phyloP scores from a whole-genome alignment of 257 asterid genomes.

The Nicotiana tomentosiformis region DNA sequence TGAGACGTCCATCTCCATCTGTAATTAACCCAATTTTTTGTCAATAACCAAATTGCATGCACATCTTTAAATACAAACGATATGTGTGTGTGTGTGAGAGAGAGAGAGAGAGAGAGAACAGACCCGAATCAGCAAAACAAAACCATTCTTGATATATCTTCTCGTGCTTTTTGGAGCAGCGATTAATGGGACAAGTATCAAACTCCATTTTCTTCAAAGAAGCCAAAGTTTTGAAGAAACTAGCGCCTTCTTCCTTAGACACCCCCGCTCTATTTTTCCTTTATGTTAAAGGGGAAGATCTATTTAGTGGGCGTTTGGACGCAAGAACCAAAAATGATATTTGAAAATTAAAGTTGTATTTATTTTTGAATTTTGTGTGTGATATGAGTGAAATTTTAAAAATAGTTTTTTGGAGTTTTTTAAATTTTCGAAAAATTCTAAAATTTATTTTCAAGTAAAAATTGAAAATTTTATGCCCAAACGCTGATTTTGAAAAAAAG shows the following conservation, averaged over 20 bases:
- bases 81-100: background rate
- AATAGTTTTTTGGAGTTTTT: too few relatives aligned
- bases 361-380: too few relatives aligned
- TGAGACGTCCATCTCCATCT: slow-evolving; percentile 94
- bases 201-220: slow-evolving; percentile 55
- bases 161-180: slow-evolving; percentile 74
- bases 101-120: background rate
- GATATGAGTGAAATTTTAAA: too few relatives aligned
- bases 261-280: background rate
- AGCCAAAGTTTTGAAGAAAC: background rate
- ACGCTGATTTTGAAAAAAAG: too few relatives aligned
- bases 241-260: background rate
- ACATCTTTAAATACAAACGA: background rate
- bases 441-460: too few relatives aligned
- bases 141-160: slow-evolving; percentile 85
- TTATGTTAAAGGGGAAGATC: background rate
- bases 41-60: background rate
- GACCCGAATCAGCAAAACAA: slow-evolving; percentile 76
- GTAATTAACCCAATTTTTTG: background rate
- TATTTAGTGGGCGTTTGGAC: background rate
- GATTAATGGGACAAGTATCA: slow-evolving; percentile 66
- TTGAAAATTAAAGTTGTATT: too few relatives aligned
- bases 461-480: too few relatives aligned
- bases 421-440: too few relatives aligned
- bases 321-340: too few relatives aligned